Percentiles rank a stretch among this genome's conserved stretches.
Conservation (phyloP, 345 rosid species). For the Eutrema japonicum region DNA sequence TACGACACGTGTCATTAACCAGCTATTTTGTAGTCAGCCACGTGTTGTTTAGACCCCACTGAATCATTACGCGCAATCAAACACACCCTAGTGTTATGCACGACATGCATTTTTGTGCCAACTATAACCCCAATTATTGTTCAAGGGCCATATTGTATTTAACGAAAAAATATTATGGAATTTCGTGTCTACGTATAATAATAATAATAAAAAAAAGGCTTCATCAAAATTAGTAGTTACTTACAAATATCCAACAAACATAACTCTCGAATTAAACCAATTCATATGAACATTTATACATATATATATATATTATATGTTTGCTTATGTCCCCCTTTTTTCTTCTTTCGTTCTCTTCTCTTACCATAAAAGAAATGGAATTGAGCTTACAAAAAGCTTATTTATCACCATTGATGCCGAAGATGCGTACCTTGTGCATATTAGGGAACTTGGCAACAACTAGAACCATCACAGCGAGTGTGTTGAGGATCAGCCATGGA, state of each 20-base stretch:
- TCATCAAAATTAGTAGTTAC: slow-evolving; percentile 42
- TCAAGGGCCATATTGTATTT: slow-evolving; percentile 12
- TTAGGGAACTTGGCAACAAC: slow-evolving; percentile 97
- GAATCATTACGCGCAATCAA: slow-evolving; percentile 1
- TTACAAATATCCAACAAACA: slow-evolving; percentile 40
- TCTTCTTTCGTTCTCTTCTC: slow-evolving; percentile 25
- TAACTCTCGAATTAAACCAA: slow-evolving; percentile 15
- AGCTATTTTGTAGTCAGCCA: background rate
- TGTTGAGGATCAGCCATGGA: slow-evolving; percentile 93
- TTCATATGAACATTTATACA: slow-evolving; percentile 37
- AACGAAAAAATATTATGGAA: background rate
- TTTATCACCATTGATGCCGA: slow-evolving; percentile 88
- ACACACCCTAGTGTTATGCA: background rate
- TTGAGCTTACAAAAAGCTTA: slow-evolving; percentile 35
- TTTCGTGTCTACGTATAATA: background rate
- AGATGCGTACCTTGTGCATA: slow-evolving; percentile 99
- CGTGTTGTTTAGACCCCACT: slow-evolving; percentile 5
- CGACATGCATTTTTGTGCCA: background rate
- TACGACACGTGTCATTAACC: slow-evolving; percentile 22
- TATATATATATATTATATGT: slow-evolving; percentile 16
- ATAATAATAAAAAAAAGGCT: background rate
- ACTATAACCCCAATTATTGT: background rate
- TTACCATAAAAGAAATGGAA: slow-evolving; percentile 11
- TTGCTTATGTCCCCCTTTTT: slow-evolving; percentile 4
- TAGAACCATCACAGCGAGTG: slow-evolving; percentile 80